Base-by-base conservation (phyloP, 768 basidiomycete genomes). In the Trametes cubensis region DNA sequence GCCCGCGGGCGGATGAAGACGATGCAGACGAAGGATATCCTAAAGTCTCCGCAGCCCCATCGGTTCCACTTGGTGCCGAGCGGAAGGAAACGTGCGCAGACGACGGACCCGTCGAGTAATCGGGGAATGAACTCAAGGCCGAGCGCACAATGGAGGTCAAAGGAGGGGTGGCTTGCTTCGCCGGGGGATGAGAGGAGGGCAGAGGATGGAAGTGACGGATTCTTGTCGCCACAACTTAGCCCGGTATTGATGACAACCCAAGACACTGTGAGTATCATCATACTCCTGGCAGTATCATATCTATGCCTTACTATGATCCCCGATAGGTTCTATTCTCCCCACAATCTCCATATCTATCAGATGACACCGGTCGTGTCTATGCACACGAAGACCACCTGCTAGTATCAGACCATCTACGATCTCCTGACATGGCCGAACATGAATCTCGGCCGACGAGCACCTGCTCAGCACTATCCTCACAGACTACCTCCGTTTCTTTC, bases 21-120 rank as follows among this genome's bases (percentile, higher is more conserved):
- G 13, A 63, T 63, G 62, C 62, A 58, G 25, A 63, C 62, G n/a
- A 63, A 63, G 53, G 62, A 59, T 13, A 59, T 63, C 21, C 21
- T 59, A n/a, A 63, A 63, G 47, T 59, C 58, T 14, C 62, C 62
- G 15, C 44, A 49, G 6, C 62, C 62, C 26, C 62, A 63, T 18
- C 45, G 62, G 15, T 63, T 63, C 30, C 53, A 63, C 21, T 48
- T 63, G 34, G 58, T 63, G 17, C 57, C 47, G 10, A 59, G 51
- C 44, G 40, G 51, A 5, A 58, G 38, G 10, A 18, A 28, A n/a
- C 50, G 40, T 28, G 8, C n/a, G 10, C 5, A 34, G 34, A 34
- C 34, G 2, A 7, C 21, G 5, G 45, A 47, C 5, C 50, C 52
- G n/a, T 25, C 34, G 25, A 18, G 18, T 20, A 2, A 13, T 21